Evolutionary conservation across 495 filamentous ascomycete species (phyloP).

Genomic region (Aspergillus coremiiformis): DNA sequence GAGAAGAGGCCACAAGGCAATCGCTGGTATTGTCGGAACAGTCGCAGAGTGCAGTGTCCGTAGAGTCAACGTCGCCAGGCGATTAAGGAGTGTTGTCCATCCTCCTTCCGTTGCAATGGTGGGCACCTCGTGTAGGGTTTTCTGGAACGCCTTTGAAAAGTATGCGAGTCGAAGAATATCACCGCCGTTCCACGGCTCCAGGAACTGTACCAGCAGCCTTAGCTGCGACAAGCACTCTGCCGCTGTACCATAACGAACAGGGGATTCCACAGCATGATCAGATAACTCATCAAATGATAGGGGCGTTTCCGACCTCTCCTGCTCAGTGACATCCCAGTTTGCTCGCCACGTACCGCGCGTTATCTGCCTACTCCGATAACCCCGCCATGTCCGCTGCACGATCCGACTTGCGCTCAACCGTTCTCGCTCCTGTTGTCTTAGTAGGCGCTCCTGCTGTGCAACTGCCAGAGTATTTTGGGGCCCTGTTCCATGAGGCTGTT

Average conservation of each 20-base stretch:
- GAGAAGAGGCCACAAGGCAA: conserved; percentile 30
- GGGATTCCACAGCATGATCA: conserved; percentile 8
- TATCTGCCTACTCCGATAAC: conserved; percentile 54
- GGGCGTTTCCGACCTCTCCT: conserved; percentile 12
- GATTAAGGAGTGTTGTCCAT: conserved; percentile 42
- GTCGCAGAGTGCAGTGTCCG: conserved; percentile 31
- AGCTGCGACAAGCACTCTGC: conserved; percentile 42
- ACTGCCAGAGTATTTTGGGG: conserved; percentile 70
- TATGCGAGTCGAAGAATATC: conserved; percentile 39
- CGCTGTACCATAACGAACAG: conserved; percentile 40
- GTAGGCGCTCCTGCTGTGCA: conserved; percentile 74
- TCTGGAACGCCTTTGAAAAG: conserved; percentile 38
- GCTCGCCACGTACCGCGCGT: conserved; percentile 52
- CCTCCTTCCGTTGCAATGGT: conserved; percentile 37
- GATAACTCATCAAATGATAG: conserved; percentile 14
- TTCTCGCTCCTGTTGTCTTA: conserved; percentile 75
- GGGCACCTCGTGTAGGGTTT: conserved; percentile 30
- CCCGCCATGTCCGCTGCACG: conserved; percentile 81
- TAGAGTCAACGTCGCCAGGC: conserved; percentile 40
- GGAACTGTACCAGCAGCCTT: conserved; percentile 44
- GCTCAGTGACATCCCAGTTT: conserved; percentile 56
- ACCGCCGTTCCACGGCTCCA: conserved; percentile 29
- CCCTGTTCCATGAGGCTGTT: conserved; percentile 43
- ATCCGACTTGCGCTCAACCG: conserved; percentile 63
- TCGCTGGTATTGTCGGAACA: conserved; percentile 12